phyloP scores from a whole-genome alignment of 257 asterid species.

The Nicotiana noctiflora region DNA sequence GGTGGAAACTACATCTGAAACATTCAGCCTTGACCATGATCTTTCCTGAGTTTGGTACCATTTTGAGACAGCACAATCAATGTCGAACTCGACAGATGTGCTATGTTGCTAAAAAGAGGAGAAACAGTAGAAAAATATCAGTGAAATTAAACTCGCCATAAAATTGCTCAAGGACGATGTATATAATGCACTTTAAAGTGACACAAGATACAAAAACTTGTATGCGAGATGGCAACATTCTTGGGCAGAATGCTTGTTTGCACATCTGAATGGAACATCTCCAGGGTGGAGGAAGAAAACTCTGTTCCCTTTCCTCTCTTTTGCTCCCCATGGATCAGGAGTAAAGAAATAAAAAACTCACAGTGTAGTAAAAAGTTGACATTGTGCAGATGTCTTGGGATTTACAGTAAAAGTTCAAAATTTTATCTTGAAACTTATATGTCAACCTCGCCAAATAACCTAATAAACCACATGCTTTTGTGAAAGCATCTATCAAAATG shows the following conservation, averaged over 20 bases:
- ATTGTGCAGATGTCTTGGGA: not conserved
- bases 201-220: not conserved
- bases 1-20: conserved; percentile 64
- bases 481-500: not conserved
- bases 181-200: not conserved
- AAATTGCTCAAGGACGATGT: not conserved
- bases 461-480: not conserved
- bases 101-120: conserved; percentile 41
- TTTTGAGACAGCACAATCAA: conserved; percentile 52
- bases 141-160: not conserved
- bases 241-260: not conserved
- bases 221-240: not conserved
- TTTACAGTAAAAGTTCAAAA: not conserved
- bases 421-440: not conserved
- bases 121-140: conserved; percentile 2
- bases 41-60: conserved; percentile 54
- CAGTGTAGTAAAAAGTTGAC: not conserved
- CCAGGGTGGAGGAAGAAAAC: not conserved
- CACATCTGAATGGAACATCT: conserved; percentile 4
- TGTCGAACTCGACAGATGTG: conserved; percentile 36
- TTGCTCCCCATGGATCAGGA: not conserved
- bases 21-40: conserved; percentile 71
- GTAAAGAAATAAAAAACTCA: not conserved
- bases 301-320: not conserved
- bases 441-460: not conserved